Percentiles rank a stretch among this genome's conserved stretches.
phyloP scores from a whole-genome alignment of 2,329 filamentous ascomycete species.

The Aspergillus pseudotamarii region DNA sequence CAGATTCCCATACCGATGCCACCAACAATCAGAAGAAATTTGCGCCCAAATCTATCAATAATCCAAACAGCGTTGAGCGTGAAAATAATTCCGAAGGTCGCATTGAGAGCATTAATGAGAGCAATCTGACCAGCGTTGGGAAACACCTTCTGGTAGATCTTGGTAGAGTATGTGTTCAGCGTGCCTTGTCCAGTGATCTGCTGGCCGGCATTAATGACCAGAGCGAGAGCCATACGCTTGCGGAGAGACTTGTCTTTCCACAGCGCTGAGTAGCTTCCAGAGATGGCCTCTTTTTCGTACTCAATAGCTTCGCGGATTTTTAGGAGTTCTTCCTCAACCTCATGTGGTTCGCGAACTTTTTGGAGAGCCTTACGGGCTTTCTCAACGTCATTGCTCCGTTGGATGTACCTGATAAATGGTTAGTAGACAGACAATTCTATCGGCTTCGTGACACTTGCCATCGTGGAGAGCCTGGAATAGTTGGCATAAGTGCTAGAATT shows the following conservation, averaged over 20 bases:
- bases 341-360: constrained; percentile 65
- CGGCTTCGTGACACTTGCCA: constrained; percentile 52
- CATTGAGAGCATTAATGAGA: constrained; percentile 74
- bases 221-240: constrained; percentile 66
- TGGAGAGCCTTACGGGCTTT: constrained; percentile 61
- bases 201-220: constrained; percentile 70
- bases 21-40: constrained; percentile 70
- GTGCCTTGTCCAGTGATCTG: constrained; percentile 74
- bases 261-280: constrained; percentile 63
- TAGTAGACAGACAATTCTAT: background rate
- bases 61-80: constrained; percentile 75
- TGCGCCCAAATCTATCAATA: constrained; percentile 70
- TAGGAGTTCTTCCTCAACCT: constrained; percentile 68
- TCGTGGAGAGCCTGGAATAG: constrained; percentile 68
- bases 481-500: constrained; percentile 64
- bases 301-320: constrained; percentile 69
- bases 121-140: constrained; percentile 61
- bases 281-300: constrained; percentile 71
- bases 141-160: constrained; percentile 74
- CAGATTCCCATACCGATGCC: constrained; percentile 69
- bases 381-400: constrained; percentile 62
- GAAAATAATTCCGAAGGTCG: constrained; percentile 72
- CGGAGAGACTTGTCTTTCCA: constrained; percentile 71
- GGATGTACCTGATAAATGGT: constrained; percentile 46
- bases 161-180: constrained; percentile 72